These are phyloP conservation scores for Teunomyces funiuensis DNA, from an alignment of 805 yeast genomes.

Conservation along the genomic window DNA sequence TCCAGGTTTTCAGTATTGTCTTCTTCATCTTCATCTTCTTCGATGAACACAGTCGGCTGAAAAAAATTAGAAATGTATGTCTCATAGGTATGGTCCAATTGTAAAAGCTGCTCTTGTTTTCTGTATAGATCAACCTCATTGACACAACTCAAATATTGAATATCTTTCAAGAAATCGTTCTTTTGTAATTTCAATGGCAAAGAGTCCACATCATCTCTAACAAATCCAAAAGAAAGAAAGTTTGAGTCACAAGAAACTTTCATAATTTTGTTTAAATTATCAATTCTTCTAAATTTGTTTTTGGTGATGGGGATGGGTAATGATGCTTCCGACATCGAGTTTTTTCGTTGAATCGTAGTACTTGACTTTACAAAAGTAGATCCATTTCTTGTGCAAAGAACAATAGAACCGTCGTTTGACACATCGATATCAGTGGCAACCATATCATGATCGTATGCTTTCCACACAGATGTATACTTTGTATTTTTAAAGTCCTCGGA, in stretches of 20 bases:
- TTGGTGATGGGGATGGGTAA: constrained; percentile 28
- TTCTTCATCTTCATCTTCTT: constrained; percentile 1
- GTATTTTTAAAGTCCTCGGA: constrained; percentile 31
- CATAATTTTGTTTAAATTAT: constrained; percentile 55
- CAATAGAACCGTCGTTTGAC: constrained; percentile 64
- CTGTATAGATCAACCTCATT: constrained; percentile 29
- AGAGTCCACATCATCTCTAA: constrained; percentile 61
- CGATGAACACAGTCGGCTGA: constrained; percentile 18
- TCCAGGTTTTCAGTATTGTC: neutral
- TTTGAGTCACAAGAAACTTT: constrained; percentile 64
- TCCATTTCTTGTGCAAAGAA: constrained; percentile 70
- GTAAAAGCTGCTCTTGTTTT: constrained; percentile 44
- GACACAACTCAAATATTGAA: constrained; percentile 55
- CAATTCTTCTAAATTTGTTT: constrained; percentile 54
- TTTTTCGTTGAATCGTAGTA: constrained; percentile 25
- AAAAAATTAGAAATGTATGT: constrained; percentile 31
- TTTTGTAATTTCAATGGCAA: constrained; percentile 54
- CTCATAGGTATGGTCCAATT: constrained; percentile 23
- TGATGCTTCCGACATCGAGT: constrained; percentile 33
- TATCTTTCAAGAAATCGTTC: constrained; percentile 51
- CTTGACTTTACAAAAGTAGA: constrained; percentile 51
- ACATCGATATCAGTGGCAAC: constrained; percentile 67
- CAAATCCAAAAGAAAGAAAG: constrained; percentile 65
- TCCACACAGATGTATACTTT: constrained; percentile 58
- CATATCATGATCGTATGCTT: constrained; percentile 56